Conservation (phyloP, 345 rosid species). For the Populus davidiana region DNA sequence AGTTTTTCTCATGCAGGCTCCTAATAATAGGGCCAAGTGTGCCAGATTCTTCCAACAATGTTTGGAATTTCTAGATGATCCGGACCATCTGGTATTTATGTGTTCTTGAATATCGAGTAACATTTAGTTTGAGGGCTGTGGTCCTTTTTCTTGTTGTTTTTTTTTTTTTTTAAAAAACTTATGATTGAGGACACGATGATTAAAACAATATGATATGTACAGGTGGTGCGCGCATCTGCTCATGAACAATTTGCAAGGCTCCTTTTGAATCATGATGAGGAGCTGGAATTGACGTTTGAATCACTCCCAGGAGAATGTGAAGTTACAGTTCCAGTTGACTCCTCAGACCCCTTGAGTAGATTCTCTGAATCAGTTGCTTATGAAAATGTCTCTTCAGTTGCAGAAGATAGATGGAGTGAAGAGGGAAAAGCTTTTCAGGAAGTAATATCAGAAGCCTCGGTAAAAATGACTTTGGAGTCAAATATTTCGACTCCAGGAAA, state of each 20-base stretch:
- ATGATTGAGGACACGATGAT: no score
- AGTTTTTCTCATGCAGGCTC: conserved; percentile 48
- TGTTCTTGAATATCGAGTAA: neutral
- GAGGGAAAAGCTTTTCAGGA: conserved; percentile 24
- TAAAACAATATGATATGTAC: conserved; percentile 18
- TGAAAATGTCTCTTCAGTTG: conserved; percentile 33
- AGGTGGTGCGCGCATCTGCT: conserved; percentile 93
- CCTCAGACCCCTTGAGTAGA: conserved; percentile 38
- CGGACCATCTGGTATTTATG: conserved; percentile 68
- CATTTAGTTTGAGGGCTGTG: neutral
- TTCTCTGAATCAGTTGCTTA: conserved; percentile 34
- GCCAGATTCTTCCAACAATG: conserved; percentile 74
- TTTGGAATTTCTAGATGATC: conserved; percentile 76
- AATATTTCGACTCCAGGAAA: conserved; percentile 29
- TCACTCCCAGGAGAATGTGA: conserved; percentile 52
- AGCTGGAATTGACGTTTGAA: conserved; percentile 55
- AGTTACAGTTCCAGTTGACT: conserved; percentile 54
- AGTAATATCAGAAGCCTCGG: conserved; percentile 34
- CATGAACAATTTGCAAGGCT: conserved; percentile 97
- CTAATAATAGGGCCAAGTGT: conserved; percentile 67
- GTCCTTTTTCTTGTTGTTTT: neutral
- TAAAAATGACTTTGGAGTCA: conserved; percentile 39
- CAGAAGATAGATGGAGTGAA: conserved; percentile 31
- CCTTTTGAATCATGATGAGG: conserved; percentile 65
- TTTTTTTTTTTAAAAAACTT: conserved; percentile 4